Evolutionary conservation across 371 early-diverging fungal species (phyloP).

Genomic region (Cokeromyces recurvatus): DNA sequence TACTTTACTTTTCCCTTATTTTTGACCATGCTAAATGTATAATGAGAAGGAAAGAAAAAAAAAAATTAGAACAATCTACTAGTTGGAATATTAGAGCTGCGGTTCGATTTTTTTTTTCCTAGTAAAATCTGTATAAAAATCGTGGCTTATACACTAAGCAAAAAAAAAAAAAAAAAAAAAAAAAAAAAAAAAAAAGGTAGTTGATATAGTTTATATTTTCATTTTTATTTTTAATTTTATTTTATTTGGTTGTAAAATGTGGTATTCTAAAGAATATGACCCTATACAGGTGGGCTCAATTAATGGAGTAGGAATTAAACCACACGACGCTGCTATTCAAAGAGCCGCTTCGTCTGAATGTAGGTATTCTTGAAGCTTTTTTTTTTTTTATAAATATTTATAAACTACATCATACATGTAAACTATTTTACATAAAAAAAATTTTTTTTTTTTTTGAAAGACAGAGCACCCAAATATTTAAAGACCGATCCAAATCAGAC

Average conservation of each 20-base stretch:
- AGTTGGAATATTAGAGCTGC: neutral
- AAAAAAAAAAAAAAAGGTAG: neutral
- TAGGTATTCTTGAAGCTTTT: neutral
- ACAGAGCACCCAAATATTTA: slow-evolving; percentile 27
- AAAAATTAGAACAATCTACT: neutral
- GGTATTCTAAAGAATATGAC: slow-evolving; percentile 50
- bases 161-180: slow-evolving; percentile 1
- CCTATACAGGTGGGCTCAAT: slow-evolving; percentile 56
- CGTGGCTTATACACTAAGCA: too few relatives aligned
- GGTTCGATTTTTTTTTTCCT: neutral
- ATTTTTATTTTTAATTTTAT: too few relatives aligned
- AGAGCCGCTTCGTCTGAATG: slow-evolving; percentile 28
- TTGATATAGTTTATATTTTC: too few relatives aligned
- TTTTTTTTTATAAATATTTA: neutral
- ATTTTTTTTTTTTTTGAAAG: slow-evolving; percentile 15
- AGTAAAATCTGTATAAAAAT: too few relatives aligned
- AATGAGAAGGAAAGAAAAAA: slow-evolving; percentile 1
- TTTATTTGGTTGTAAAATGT: too few relatives aligned
- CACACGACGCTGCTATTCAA: slow-evolving; percentile 52
- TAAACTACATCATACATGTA: neutral
- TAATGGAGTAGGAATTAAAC: slow-evolving; percentile 43
- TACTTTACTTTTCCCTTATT: slow-evolving; percentile 25
- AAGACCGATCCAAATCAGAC: slow-evolving; percentile 43
- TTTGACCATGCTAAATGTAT: slow-evolving; percentile 19
- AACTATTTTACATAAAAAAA: neutral